phyloP scores from a whole-genome alignment of 2,329 filamentous ascomycete species.

The Emmonsia crescens region DNA sequence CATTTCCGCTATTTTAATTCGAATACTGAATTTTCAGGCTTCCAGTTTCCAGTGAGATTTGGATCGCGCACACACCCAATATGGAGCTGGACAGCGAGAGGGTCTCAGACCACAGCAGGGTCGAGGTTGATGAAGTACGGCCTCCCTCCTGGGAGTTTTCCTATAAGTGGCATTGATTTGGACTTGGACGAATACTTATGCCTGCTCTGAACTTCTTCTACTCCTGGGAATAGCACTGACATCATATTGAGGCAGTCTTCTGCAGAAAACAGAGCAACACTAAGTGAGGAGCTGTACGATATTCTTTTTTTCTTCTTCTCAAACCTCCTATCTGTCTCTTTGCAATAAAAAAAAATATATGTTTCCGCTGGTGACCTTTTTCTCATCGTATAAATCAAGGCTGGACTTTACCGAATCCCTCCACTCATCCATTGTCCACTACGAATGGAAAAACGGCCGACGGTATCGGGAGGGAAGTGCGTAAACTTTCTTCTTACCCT shows the following conservation, averaged over 20 bases:
- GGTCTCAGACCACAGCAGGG: not conserved
- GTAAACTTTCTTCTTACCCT: not conserved
- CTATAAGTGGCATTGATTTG: not conserved
- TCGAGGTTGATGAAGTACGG: not conserved
- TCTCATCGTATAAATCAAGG: not conserved
- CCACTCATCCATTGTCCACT: conserved; percentile 1
- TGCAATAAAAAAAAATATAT: not conserved
- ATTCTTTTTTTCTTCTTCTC: not conserved
- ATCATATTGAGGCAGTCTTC: conserved; percentile 1
- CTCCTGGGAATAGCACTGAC: not conserved
- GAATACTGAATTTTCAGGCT: not conserved
- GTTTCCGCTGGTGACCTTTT: not conserved
- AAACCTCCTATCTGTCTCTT: not conserved
- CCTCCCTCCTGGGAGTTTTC: not conserved
- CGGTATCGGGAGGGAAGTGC: conserved; percentile 8
- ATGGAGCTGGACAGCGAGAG: not conserved
- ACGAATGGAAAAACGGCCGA: conserved; percentile 10
- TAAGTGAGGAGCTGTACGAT: not conserved
- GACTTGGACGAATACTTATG: not conserved
- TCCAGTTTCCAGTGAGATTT: not conserved
- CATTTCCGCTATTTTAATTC: not conserved
- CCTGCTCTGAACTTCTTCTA: not conserved
- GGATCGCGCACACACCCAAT: not conserved
- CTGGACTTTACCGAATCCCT: conserved; percentile 2
- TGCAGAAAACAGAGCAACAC: not conserved